Evolutionary conservation across 1,139 yeast species (phyloP).

Genomic region (Suhomyces chickasaworum): DNA sequence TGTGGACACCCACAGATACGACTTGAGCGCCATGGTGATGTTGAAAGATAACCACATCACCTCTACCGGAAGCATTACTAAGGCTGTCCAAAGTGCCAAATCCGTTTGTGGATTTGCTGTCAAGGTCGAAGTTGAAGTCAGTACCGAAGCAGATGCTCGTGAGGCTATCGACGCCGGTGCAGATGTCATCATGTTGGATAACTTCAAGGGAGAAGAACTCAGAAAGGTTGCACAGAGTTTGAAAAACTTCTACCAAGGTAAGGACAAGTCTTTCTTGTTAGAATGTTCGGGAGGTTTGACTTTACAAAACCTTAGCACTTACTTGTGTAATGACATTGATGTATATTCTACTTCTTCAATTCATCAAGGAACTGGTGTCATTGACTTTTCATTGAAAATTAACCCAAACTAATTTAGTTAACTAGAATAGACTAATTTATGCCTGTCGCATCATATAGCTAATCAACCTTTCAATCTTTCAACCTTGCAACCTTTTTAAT

Average conservation of each 20-base stretch:
- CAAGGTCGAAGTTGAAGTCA: constrained; percentile 92
- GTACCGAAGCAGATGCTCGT: constrained; percentile 76
- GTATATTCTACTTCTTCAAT: constrained; percentile 91
- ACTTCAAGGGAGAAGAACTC: constrained; percentile 70
- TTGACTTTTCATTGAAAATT: constrained; percentile 85
- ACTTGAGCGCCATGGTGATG: constrained; percentile 93
- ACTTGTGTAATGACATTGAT: constrained; percentile 78
- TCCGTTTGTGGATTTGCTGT: constrained; percentile 84
- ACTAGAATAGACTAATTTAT: not conserved
- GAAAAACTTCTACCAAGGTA: constrained; percentile 57
- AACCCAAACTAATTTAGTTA: constrained; percentile 28
- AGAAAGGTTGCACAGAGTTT: constrained; percentile 65
- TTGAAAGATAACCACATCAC: constrained; percentile 91
- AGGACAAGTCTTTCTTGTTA: constrained; percentile 55
- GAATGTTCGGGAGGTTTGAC: constrained; percentile 95
- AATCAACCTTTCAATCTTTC: too few species aligned
- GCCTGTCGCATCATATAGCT: not conserved
- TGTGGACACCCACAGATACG: constrained; percentile 89
- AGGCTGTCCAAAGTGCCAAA: constrained; percentile 77
- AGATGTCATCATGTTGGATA: constrained; percentile 93
- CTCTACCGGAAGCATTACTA: constrained; percentile 88
- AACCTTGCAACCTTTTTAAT: too few species aligned
- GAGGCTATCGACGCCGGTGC: constrained; percentile 97
- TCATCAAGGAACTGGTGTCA: constrained; percentile 82
- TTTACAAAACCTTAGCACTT: constrained; percentile 62